phyloP scores from a whole-genome alignment of 2,329 filamentous ascomycete genomes.

The Grosmannia clavigera region DNA sequence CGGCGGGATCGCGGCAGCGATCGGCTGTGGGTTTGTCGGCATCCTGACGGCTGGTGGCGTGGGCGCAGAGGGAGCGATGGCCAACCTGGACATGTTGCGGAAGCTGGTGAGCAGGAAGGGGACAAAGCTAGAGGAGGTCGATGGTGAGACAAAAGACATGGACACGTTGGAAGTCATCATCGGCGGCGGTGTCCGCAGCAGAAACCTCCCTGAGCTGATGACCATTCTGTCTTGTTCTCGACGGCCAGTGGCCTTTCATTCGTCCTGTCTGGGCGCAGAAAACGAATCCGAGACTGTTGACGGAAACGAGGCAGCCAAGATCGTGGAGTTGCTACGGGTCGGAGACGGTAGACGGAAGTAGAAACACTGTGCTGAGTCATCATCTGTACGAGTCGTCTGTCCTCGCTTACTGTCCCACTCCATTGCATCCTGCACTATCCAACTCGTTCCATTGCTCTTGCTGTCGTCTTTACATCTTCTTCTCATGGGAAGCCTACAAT shows the following conservation, averaged over 20 bases:
- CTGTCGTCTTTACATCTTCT: neutral
- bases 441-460: neutral
- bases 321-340: neutral
- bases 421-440: neutral
- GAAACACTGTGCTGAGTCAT: neutral
- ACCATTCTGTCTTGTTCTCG: constrained; percentile 13
- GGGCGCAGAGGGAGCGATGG: constrained; percentile 21
- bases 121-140: constrained; percentile 7
- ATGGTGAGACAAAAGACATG: neutral
- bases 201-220: constrained; percentile 23
- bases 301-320: constrained; percentile 14
- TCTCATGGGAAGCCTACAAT: too few species aligned
- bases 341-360: neutral
- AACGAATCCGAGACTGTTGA: constrained; percentile 15
- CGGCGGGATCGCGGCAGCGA: constrained; percentile 22
- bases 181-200: constrained; percentile 36
- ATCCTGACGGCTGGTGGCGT: constrained; percentile 41
- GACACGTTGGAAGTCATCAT: constrained; percentile 33
- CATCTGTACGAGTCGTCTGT: neutral
- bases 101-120: constrained; percentile 18
- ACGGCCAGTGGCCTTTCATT: constrained; percentile 26
- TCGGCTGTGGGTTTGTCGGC: constrained; percentile 33
- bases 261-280: constrained; percentile 26
- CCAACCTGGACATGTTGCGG: constrained; percentile 26
- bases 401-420: neutral